Evolutionary conservation across 2,329 filamentous ascomycete species (phyloP), one percentile per base, ranked within the genome.

Genomic region (Fusarium virguliforme): DNA sequence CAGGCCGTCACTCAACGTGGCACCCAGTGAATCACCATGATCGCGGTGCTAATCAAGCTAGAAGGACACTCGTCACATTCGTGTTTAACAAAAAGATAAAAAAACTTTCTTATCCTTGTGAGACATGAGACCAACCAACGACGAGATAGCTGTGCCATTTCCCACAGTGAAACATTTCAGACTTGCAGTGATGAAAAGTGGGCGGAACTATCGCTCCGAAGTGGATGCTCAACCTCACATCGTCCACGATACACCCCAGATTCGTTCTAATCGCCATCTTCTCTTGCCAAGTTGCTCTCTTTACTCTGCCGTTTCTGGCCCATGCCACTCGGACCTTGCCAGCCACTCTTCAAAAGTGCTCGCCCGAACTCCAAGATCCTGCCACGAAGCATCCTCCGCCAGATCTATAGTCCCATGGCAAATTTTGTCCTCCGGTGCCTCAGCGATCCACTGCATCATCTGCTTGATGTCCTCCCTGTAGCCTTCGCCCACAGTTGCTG

Each of bases 381-480:
- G 18, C 56, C 50, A 38, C 6, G 67, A 69, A 8, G 28, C 22
- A 46, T 69, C 64, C 7, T 67, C 46, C 10, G 34, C 22, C 1
- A 12, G 26, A 7, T 41, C 58, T 6, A 60, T n/a, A 3, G 58
- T 32, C n/a, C 58, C 58, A 30, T 60, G 68, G 38, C 65, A 68
- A 26, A 68, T 62, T n/a, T 59, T 71, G 1, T 72, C 64, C 4
- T 4, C 18, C 3, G 70, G 68, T 1, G 70, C 55, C 15, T 57
- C 35, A 0, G 56, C 60, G 18, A 61, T 60, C 72, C 72, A 73
- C 15, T 74, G 60, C 72, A 74, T 65, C 68, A 74, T 72, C 34
- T 70, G 64, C 35, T 56, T 50, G 10, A 63, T 60, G n/a, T 73
- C 70, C 22, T 66, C 57, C n/a, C 64, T 55, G 1, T 64, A 70